These are phyloP conservation scores for Phytophthora macrochlamydospora DNA, from an alignment of 352 stramenopile species.

Conservation along the genomic window DNA sequence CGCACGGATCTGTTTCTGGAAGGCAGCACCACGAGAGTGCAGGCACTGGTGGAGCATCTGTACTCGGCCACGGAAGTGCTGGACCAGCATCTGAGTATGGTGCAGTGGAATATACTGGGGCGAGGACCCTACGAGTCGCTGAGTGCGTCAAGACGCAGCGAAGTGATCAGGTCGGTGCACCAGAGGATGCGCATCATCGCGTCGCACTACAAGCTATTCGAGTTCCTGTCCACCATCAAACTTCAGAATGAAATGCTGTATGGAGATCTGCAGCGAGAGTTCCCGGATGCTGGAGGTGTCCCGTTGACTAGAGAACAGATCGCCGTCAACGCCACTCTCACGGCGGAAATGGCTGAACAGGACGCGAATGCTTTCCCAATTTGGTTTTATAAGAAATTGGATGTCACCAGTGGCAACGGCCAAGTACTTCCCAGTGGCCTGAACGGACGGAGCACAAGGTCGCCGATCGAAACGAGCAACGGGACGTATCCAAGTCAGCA, in stretches of 20 bases:
- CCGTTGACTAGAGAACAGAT: slow-evolving; percentile 52
- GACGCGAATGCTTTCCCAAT: slow-evolving; percentile 70
- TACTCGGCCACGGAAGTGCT: slow-evolving; percentile 86
- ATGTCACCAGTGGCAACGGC: slow-evolving; percentile 40
- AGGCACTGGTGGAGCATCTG: slow-evolving; percentile 78
- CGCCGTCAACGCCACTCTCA: slow-evolving; percentile 43
- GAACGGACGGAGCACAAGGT: slow-evolving; percentile 20
- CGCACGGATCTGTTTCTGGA: slow-evolving; percentile 78
- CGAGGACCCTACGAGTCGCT: slow-evolving; percentile 81
- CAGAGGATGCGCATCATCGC: slow-evolving; percentile 75
- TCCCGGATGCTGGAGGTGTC: slow-evolving; percentile 51
- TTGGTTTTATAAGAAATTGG: slow-evolving; percentile 84
- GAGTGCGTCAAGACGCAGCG: slow-evolving; percentile 50
- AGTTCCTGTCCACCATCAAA: slow-evolving; percentile 86
- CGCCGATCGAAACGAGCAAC: slow-evolving; percentile 9
- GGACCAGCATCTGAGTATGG: slow-evolving; percentile 86
- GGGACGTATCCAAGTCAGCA: slow-evolving; percentile 6
- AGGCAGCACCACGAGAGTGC: slow-evolving; percentile 72
- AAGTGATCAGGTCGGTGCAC: slow-evolving; percentile 76
- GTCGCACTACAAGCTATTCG: slow-evolving; percentile 80
- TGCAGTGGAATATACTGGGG: slow-evolving; percentile 88
- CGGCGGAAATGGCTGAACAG: slow-evolving; percentile 51
- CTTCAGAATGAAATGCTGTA: slow-evolving; percentile 89
- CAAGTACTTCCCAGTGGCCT: slow-evolving; percentile 39
- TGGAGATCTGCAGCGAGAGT: slow-evolving; percentile 59